These are phyloP conservation scores for Urochloa ruziziensis DNA, from an alignment of 176 grass and related monocot species.

Conservation along the genomic window DNA sequence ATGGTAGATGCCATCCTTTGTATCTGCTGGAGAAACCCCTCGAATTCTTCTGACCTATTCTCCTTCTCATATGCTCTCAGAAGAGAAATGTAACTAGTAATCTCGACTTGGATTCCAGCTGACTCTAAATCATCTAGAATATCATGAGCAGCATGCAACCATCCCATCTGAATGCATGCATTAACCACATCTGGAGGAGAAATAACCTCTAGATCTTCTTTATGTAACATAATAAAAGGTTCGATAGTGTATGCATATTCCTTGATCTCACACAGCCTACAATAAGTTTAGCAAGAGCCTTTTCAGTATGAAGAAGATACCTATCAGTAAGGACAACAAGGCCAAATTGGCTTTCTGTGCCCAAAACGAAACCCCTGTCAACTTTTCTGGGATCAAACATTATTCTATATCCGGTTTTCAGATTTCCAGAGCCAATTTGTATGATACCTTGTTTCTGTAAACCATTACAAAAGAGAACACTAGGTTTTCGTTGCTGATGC, in stretches of 20 bases:
- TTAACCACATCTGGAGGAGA: conserved; percentile 44
- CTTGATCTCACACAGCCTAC: conserved; percentile 58
- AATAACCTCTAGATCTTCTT: conserved; percentile 34
- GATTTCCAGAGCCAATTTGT: conserved; percentile 72
- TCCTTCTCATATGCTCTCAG: conserved; percentile 60
- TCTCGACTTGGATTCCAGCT: conserved; percentile 39
- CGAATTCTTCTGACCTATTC: conserved; percentile 59
- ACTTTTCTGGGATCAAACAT: conserved; percentile 55
- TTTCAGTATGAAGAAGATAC: conserved; percentile 57
- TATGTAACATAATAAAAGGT: conserved; percentile 52
- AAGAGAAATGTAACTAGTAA: conserved; percentile 62
- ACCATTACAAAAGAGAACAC: conserved; percentile 26
- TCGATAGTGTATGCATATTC: conserved; percentile 57
- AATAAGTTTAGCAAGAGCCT: conserved; percentile 76
- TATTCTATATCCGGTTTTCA: conserved; percentile 67
- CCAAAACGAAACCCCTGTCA: conserved; percentile 55
- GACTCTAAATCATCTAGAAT: conserved; percentile 66
- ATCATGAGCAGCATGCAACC: conserved; percentile 81
- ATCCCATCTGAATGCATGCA: conserved; percentile 73
- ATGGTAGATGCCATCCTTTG: conserved; percentile 38
- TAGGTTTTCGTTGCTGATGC: conserved; percentile 41
- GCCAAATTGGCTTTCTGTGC: conserved; percentile 21
- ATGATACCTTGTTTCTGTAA: conserved; percentile 47
- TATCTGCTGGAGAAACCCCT: conserved; percentile 66
- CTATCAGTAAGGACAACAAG: conserved; percentile 54